phyloP scores from a whole-genome alignment of 768 basidiomycete genomes.

The Mycena chlorophos region DNA sequence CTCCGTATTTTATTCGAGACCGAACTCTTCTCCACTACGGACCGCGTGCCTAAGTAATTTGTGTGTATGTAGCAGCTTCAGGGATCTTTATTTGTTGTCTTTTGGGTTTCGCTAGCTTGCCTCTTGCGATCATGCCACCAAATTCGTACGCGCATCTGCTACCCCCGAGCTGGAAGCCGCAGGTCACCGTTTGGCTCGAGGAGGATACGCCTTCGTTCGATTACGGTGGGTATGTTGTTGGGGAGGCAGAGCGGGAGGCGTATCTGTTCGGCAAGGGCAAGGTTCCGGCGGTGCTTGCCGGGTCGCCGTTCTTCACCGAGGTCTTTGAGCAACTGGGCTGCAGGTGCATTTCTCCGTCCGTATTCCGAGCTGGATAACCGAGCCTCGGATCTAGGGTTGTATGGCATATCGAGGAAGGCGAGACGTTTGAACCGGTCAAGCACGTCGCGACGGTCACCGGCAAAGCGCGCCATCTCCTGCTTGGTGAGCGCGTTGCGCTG shows the following conservation, averaged over 20 bases:
- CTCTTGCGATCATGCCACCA: conserved; percentile 22
- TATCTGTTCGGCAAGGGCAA: conserved; percentile 89
- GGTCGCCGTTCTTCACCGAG: conserved; percentile 93
- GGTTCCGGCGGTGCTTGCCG: conserved; percentile 78
- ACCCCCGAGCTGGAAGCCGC: conserved; percentile 88
- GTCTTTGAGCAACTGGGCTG: conserved; percentile 88
- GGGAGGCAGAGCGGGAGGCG: conserved; percentile 83
- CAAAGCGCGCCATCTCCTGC: conserved; percentile 80
- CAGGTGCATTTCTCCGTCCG: conserved; percentile 47
- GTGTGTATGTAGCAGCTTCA: too few species aligned
- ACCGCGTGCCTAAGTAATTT: too few species aligned
- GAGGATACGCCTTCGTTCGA: conserved; percentile 97
- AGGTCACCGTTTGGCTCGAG: conserved; percentile 78
- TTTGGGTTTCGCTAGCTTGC: too few species aligned
- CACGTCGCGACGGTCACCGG: conserved; percentile 91
- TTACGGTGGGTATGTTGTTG: conserved; percentile 95
- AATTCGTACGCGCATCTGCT: conserved; percentile 69
- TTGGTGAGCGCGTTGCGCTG: conserved; percentile 91
- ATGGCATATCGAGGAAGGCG: conserved; percentile 91
- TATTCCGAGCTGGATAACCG: neutral
- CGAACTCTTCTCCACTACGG: too few species aligned
- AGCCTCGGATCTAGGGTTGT: conserved; percentile 63
- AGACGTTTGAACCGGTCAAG: conserved; percentile 74
- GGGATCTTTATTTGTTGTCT: too few species aligned
- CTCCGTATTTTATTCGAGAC: too few species aligned